Percentiles rank a stretch among this genome's conserved stretches.
These are phyloP conservation scores for Halophytophthora polymorphica DNA, from an alignment of 352 stramenopile species.

Conservation along the genomic window DNA sequence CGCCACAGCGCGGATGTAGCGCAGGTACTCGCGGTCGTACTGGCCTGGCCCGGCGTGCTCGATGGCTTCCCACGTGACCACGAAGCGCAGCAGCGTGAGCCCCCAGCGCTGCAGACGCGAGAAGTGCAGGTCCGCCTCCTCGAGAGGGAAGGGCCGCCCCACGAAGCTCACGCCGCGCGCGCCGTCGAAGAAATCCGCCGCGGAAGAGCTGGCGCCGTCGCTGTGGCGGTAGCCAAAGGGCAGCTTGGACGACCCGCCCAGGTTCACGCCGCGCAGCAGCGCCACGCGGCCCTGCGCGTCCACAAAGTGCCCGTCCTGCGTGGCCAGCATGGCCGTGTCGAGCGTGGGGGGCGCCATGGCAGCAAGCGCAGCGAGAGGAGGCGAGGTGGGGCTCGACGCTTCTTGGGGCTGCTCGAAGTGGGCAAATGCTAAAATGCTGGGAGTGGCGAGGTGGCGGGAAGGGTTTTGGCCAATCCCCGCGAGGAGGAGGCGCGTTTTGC, in stretches of 20 bases:
- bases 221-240: constrained; percentile 56
- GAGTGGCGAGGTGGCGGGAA: no score
- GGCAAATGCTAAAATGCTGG: no score
- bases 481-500: no score
- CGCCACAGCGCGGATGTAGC: constrained; percentile 69
- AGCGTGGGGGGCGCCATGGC: constrained; percentile 18
- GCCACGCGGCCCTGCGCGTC: constrained; percentile 70
- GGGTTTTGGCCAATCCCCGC: no score
- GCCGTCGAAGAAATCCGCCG: constrained; percentile 49
- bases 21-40: constrained; percentile 86
- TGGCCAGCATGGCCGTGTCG: constrained; percentile 25
- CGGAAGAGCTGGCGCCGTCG: constrained; percentile 23
- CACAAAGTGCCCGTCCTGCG: constrained; percentile 77
- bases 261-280: constrained; percentile 85
- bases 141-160: constrained; percentile 80
- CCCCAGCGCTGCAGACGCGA: constrained; percentile 76
- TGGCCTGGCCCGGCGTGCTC: constrained; percentile 78
- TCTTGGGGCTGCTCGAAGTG: no score
- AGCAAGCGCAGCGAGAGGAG: background rate
- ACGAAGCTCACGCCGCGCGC: constrained; percentile 56
- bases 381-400: constrained; percentile 6
- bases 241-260: constrained; percentile 88
- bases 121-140: constrained; percentile 79
- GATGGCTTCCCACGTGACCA: constrained; percentile 90
- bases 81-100: constrained; percentile 77